Base-by-base conservation (phyloP, 2,329 filamentous ascomycete species). In the Sarocladiaceae sp. region DNA sequence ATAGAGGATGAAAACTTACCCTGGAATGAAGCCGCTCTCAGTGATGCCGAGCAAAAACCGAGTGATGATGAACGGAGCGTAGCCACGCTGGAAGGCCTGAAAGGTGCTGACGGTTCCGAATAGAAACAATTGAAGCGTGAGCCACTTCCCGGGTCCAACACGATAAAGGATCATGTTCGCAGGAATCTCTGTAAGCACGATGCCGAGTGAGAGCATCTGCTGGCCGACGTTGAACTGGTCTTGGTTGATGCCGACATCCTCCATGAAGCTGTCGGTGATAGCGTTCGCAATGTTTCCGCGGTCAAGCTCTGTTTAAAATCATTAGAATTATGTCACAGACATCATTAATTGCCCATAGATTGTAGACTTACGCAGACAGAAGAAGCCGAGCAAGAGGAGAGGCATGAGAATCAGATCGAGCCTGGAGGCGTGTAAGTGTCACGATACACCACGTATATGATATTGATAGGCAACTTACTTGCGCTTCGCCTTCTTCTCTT, bases 1-100 rank as follows among this genome's bases (percentile, higher is more conserved):
- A 22, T 7, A 22, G 17, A 23, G 13, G 17, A 23, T n/a, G n/a
- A 22, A 20, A 4, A 44, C 40, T 15, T n/a, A 44, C 28, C 77
- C 78, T 1, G 78, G 78, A 51, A 82, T 80, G 56, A 78, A 82
- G 1, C 78, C 78, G 1, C 74, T 74, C 59, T 82, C 79, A 3
- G 71, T 73, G 12, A 81, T 64, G 2, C 78, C 78, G 1, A 82
- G 70, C 1, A 82, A 62, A 50, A 82, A 70, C 0, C 79, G 69
- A 0, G 76, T 77, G 0, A 67, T 70, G 25, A 82, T 64, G 57
- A 74, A 81, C 2, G 70, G 69, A 2, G 66, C 68, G 39, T 77
- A 76, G 33, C 66, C 71, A 26, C 65, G 66, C 50, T 76, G 69
- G 58, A 79, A 82, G 3, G 75, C 71, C 58, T 82, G 79, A 58